phyloP scores from a whole-genome alignment of 192 early-diverging fungal genomes.

The Dissophora ornata region DNA sequence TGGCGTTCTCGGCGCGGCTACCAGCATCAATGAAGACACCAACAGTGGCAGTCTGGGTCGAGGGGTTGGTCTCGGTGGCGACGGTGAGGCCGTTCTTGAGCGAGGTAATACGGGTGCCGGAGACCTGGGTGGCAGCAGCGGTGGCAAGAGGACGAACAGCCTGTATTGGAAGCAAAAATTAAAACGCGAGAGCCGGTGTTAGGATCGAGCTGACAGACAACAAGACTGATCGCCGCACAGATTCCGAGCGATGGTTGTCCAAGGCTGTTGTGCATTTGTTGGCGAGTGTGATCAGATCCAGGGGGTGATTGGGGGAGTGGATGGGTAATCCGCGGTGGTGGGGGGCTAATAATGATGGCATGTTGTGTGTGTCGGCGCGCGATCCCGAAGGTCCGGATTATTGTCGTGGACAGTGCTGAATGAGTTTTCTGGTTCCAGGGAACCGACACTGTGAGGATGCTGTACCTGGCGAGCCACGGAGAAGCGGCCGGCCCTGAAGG shows the following conservation, averaged over 20 bases:
- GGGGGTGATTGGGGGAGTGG: no score
- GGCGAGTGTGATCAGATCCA: no score
- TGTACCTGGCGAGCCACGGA: conserved; percentile 55
- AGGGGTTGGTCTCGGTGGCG: conserved; percentile 84
- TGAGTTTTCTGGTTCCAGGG: no score
- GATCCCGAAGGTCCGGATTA: conserved; percentile 5
- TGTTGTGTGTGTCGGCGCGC: no score
- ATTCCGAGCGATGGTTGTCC: no score
- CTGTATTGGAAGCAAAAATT: conserved; percentile 36
- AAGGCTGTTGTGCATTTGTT: no score
- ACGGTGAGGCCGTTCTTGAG: conserved; percentile 86
- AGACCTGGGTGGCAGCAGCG: conserved; percentile 46
- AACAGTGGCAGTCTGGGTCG: conserved; percentile 86
- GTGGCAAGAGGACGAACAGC: conserved; percentile 65
- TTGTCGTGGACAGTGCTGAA: neutral
- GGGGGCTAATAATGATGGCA: no score
- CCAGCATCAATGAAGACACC: conserved; percentile 94
- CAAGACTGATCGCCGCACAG: no score
- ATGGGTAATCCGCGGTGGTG: no score
- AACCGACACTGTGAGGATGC: no score
- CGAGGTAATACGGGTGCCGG: conserved; percentile 73
- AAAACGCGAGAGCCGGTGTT: neutral
- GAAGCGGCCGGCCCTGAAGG: conserved; percentile 52
- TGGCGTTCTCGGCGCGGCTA: conserved; percentile 81
- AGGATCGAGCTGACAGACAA: no score